Percentiles rank a stretch among this genome's conserved stretches.
These are phyloP conservation scores for Tylopilus sp. DNA, from an alignment of 1,284 basidiomycete genomes.

Conservation along the genomic window DNA sequence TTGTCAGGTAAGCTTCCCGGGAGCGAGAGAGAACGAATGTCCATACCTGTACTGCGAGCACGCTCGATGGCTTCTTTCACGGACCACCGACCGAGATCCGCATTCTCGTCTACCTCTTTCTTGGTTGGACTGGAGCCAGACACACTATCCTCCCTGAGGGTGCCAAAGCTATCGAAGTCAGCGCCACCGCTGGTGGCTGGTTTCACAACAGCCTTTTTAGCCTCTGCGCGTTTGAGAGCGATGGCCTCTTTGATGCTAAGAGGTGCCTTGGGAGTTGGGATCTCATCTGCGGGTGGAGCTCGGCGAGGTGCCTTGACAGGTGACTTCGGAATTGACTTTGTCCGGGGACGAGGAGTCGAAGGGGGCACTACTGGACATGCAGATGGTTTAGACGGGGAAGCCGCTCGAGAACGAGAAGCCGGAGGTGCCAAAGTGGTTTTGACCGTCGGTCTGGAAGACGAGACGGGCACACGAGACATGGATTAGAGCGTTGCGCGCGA, in stretches of 20 bases:
- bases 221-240: conserved; percentile 68
- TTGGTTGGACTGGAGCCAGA: conserved; percentile 34
- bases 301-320: conserved; percentile 35
- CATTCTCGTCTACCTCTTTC: conserved; percentile 43
- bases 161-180: conserved; percentile 20
- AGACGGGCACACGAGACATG: conserved; percentile 49
- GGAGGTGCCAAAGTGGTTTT: conserved; percentile 28
- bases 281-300: conserved; percentile 29
- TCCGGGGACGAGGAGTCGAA: conserved; percentile 29
- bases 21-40: conserved; percentile 26
- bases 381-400: conserved; percentile 38
- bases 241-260: conserved; percentile 70
- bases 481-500: background rate
- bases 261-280: conserved; percentile 31
- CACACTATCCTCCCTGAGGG: conserved; percentile 47
- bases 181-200: conserved; percentile 22
- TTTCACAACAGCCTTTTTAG: conserved; percentile 50
- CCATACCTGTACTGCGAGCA: conserved; percentile 67
- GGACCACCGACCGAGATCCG: conserved; percentile 64
- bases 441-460: conserved; percentile 38
- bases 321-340: conserved; percentile 38
- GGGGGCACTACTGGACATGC: conserved; percentile 26
- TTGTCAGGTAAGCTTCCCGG: conserved; percentile 45
- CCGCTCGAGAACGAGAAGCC: conserved; percentile 29
- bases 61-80: conserved; percentile 72